These are phyloP conservation scores for Echria macrotheca DNA, from an alignment of 495 filamentous ascomycete species.

Conservation along the genomic window DNA sequence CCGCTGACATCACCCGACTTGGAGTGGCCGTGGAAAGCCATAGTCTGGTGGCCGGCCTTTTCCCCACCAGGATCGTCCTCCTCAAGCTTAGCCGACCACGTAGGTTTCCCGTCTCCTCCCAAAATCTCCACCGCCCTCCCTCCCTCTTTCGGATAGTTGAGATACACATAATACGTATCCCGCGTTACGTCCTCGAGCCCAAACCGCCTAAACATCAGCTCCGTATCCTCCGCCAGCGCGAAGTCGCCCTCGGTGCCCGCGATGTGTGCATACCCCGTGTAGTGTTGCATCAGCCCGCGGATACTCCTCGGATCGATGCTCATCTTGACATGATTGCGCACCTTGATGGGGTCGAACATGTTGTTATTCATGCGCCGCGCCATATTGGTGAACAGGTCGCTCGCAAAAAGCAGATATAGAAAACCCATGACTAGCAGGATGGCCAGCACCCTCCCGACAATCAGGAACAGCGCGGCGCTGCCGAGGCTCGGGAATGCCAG, in stretches of 20 bases:
- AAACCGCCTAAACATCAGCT: constrained; percentile 62
- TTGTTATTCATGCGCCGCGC: constrained; percentile 43
- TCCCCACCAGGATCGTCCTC: constrained; percentile 57
- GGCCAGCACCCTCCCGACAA: constrained; percentile 66
- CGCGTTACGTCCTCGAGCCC: constrained; percentile 65
- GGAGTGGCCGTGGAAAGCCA: constrained; percentile 83
- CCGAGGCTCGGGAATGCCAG: constrained; percentile 22
- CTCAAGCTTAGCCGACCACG: constrained; percentile 82
- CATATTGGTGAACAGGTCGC: constrained; percentile 65
- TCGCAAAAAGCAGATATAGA: constrained; percentile 78
- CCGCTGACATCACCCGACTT: constrained; percentile 85
- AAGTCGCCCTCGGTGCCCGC: constrained; percentile 89
- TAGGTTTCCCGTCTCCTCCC: constrained; percentile 53
- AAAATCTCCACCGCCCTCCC: constrained; percentile 80
- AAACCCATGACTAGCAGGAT: constrained; percentile 67
- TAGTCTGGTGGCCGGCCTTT: constrained; percentile 53
- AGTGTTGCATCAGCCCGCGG: constrained; percentile 60
- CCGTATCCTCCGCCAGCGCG: constrained; percentile 73
- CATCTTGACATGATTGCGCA: constrained; percentile 63
- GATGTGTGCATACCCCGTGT: constrained; percentile 77
- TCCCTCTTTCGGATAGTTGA: constrained; percentile 78
- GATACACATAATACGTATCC: constrained; percentile 78
- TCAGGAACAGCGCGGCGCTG: constrained; percentile 27
- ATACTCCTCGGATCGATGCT: constrained; percentile 64
- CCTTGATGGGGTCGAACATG: constrained; percentile 62